These are phyloP conservation scores for Pelargonium australe DNA, from an alignment of 441 rosid species.

Conservation along the genomic window DNA sequence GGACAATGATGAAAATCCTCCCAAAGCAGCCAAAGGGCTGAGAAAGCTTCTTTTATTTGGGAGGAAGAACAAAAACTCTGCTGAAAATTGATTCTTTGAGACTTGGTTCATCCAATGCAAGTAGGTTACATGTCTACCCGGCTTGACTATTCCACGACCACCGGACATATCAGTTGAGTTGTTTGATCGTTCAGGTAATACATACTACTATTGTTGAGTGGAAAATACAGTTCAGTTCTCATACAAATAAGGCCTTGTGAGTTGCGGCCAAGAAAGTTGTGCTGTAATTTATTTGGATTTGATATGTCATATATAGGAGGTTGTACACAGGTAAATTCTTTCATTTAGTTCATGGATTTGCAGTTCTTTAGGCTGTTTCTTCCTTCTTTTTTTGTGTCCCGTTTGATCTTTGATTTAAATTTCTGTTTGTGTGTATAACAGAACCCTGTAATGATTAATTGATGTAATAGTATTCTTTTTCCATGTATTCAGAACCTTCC, in stretches of 20 bases:
- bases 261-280: conserved; percentile 29
- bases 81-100: conserved; percentile 19
- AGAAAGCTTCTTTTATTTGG: conserved; percentile 87
- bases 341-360: not conserved
- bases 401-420: not conserved
- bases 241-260: conserved; percentile 32
- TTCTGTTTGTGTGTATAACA: conserved; percentile 11
- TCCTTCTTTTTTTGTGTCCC: too few relatives aligned
- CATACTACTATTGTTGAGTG: not conserved
- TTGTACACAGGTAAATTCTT: conserved; percentile 23
- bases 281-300: conserved; percentile 27
- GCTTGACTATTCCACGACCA: not conserved
- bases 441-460: conserved; percentile 10
- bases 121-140: conserved; percentile 3
- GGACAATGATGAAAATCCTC: conserved; percentile 62
- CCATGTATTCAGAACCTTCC: too few relatives aligned
- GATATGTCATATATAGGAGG: conserved; percentile 14
- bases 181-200: not conserved
- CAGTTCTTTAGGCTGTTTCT: too few relatives aligned
- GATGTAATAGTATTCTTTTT: not conserved
- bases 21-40: conserved; percentile 78
- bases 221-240: too few relatives aligned
- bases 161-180: not conserved
- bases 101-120: not conserved
- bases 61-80: conserved; percentile 36